phyloP scores from a whole-genome alignment of 371 early-diverging fungal genomes.

The Basidiobolus meristosporus region DNA sequence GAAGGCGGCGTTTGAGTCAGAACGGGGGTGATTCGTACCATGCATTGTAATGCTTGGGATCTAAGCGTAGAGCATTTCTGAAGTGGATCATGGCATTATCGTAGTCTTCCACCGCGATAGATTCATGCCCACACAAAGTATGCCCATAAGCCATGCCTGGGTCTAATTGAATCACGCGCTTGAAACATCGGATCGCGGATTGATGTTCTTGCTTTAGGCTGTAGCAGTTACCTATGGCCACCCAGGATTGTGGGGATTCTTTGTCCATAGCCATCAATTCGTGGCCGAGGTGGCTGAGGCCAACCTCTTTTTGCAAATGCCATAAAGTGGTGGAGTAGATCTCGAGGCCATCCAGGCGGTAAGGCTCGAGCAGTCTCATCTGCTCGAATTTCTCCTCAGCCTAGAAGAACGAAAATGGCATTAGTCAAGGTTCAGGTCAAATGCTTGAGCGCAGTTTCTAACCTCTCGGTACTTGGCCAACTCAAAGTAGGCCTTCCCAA shows the following conservation, averaged over 20 bases:
- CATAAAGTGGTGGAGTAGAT: slow-evolving; percentile 52
- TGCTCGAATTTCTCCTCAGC: slow-evolving; percentile 19
- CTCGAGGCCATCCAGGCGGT: slow-evolving; percentile 44
- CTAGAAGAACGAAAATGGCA: slow-evolving; percentile 4
- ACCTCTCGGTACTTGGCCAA: slow-evolving; percentile 24
- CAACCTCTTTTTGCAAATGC: slow-evolving; percentile 44
- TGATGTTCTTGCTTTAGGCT: slow-evolving; percentile 45
- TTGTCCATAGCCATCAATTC: slow-evolving; percentile 31
- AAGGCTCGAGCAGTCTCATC: slow-evolving; percentile 31
- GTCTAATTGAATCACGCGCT: slow-evolving; percentile 48
- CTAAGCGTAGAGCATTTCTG: slow-evolving; percentile 38
- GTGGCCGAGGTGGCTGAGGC: slow-evolving; percentile 39
- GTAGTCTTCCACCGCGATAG: slow-evolving; percentile 38
- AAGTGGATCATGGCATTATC: slow-evolving; percentile 47
- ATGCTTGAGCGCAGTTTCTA: neutral
- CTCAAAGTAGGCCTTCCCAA: slow-evolving; percentile 33
- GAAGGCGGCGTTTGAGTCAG: neutral
- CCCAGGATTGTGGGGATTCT: slow-evolving; percentile 51
- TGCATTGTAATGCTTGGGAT: slow-evolving; percentile 57
- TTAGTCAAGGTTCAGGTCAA: neutral
- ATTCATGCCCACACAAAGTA: slow-evolving; percentile 66
- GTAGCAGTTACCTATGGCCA: slow-evolving; percentile 57
- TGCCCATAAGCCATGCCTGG: slow-evolving; percentile 49
- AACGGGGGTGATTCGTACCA: slow-evolving; percentile 17
- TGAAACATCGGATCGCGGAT: slow-evolving; percentile 48